Evolutionary conservation across 2,329 filamentous ascomycete species (phyloP).

Genomic region (Ascochyta pisi): DNA sequence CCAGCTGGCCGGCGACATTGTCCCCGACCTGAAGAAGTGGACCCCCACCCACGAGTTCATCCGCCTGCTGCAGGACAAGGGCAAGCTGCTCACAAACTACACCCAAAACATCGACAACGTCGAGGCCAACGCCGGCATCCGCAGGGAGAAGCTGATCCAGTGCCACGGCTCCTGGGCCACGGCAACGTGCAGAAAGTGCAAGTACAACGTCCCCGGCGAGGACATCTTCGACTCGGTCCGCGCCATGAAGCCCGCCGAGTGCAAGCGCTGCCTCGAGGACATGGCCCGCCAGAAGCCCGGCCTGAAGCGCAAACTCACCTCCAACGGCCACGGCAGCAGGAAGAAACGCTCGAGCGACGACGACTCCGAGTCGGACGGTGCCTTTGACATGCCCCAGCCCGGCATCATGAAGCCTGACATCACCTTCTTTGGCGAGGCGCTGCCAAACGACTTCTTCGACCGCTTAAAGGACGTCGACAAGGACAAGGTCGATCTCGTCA

Average conservation of each 20-base stretch:
- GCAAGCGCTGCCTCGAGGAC: conserved; percentile 70
- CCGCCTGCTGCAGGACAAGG: conserved; percentile 82
- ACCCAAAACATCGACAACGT: conserved; percentile 99
- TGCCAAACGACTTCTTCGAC: conserved; percentile 82
- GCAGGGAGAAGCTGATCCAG: conserved; percentile 83
- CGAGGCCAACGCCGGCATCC: conserved; percentile 84
- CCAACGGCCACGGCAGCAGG: conserved; percentile 51
- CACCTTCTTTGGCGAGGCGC: conserved; percentile 93
- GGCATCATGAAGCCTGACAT: conserved; percentile 97
- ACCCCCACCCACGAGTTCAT: conserved; percentile 96
- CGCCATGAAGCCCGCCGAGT: conserved; percentile 77
- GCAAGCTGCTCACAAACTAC: conserved; percentile 93
- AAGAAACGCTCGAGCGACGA: conserved; percentile 60
- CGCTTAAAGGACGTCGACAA: conserved; percentile 83
- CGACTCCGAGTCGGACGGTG: conserved; percentile 64
- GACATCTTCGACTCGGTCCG: conserved; percentile 81
- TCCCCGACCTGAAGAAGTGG: conserved; percentile 79
- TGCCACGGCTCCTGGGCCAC: conserved; percentile 97
- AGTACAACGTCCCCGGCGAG: conserved; percentile 74
- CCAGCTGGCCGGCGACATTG: conserved; percentile 85
- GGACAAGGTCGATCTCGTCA: conserved; percentile 81
- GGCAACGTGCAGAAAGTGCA: conserved; percentile 85
- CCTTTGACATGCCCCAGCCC: conserved; percentile 70
- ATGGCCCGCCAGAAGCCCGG: conserved; percentile 58
- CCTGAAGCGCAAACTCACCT: conserved; percentile 61